Conservation (phyloP, 352 stramenopile genomes). For the Phytophthora colocasiae region DNA sequence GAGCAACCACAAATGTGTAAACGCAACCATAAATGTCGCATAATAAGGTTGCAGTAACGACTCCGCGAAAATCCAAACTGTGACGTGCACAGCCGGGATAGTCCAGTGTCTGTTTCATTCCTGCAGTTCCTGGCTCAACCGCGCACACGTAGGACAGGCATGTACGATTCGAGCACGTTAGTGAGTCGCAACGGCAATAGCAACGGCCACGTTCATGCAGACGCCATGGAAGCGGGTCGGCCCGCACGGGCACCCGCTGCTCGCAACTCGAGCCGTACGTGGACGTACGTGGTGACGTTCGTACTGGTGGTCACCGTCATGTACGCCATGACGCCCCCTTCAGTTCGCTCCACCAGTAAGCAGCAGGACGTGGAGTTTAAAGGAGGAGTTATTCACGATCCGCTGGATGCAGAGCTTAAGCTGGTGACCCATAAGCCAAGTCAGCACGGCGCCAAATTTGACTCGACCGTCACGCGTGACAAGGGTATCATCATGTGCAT, state of each 20-base stretch:
- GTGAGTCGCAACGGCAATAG: conserved; percentile 21
- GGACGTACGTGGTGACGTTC: conserved; percentile 21
- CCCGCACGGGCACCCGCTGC: neutral
- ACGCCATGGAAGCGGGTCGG: conserved; percentile 22
- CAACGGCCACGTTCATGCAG: conserved; percentile 2
- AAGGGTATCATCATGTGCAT: conserved; percentile 56
- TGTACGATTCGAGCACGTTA: conserved; percentile 29
- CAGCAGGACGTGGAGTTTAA: conserved; percentile 1
- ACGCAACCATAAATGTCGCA: too few relatives aligned
- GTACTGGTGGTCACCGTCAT: conserved; percentile 19
- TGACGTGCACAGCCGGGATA: conserved; percentile 6
- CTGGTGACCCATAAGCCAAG: conserved; percentile 21
- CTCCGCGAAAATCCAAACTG: neutral
- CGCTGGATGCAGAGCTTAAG: conserved; percentile 2
- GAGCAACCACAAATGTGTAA: too few relatives aligned
- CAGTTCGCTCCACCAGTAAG: neutral
- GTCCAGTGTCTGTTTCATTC: conserved; percentile 17
- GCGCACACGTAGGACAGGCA: conserved; percentile 14
- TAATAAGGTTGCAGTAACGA: too few relatives aligned
- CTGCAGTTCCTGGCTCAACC: conserved; percentile 22
- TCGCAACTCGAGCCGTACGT: conserved; percentile 21
- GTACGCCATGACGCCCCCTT: conserved; percentile 26
- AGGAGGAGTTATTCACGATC: neutral
- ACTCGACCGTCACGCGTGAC: conserved; percentile 27
- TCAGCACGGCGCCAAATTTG: conserved; percentile 21